Evolutionary conservation across 1,139 yeast genomes (phyloP).

Genomic region (Diutina catenulata): DNA sequence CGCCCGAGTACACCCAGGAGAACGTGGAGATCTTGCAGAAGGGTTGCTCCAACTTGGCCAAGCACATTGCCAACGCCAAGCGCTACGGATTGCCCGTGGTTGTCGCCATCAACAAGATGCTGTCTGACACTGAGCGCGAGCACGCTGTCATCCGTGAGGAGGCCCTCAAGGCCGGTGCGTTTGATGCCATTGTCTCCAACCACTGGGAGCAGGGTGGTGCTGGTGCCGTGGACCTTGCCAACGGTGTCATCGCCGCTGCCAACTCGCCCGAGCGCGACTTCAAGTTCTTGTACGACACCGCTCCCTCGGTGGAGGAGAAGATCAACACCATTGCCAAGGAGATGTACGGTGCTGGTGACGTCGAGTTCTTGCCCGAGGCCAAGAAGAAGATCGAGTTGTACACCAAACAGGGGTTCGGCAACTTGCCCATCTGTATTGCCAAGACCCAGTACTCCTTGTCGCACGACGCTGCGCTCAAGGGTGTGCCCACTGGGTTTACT

Average conservation of each 20-base stretch:
- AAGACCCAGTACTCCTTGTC: constrained; percentile 95
- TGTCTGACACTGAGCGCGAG: constrained; percentile 74
- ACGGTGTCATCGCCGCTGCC: constrained; percentile 73
- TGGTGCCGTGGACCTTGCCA: constrained; percentile 83
- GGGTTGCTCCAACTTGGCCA: constrained; percentile 85
- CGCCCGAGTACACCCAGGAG: constrained; percentile 77
- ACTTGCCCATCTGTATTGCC: constrained; percentile 93
- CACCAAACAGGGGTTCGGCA: constrained; percentile 82
- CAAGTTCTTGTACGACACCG: constrained; percentile 60
- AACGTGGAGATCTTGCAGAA: constrained; percentile 70
- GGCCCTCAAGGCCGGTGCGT: constrained; percentile 84
- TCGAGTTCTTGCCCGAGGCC: constrained; percentile 81
- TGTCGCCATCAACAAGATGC: constrained; percentile 91
- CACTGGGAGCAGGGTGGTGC: constrained; percentile 98
- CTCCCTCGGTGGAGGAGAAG: constrained; percentile 62
- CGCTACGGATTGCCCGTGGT: constrained; percentile 87
- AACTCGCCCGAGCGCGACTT: constrained; percentile 39
- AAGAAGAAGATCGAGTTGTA: constrained; percentile 73
- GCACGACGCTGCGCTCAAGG: constrained; percentile 90
- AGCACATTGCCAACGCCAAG: constrained; percentile 83
- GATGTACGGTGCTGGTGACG: constrained; percentile 92
- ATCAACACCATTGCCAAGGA: constrained; percentile 71
- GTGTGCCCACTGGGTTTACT: constrained; percentile 89
- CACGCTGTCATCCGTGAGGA: constrained; percentile 76
- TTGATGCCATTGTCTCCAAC: constrained; percentile 85